phyloP scores from a whole-genome alignment of 495 filamentous ascomycete species.

The Entonaema liquescens region DNA sequence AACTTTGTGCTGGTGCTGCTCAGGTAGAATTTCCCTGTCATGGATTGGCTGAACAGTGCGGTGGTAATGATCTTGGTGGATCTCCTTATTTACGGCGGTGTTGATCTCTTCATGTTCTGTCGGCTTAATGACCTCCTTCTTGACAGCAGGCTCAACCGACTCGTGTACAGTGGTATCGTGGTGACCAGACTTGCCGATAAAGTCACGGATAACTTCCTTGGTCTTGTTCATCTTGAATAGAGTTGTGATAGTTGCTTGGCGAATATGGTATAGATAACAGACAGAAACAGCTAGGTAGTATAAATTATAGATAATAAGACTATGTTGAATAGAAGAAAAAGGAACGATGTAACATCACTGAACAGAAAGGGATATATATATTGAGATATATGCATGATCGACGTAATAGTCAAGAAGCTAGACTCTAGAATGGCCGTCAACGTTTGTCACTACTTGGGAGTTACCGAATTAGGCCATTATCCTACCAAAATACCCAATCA shows the following conservation, averaged over 20 bases:
- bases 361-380: constrained; percentile 18
- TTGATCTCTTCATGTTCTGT: constrained; percentile 62
- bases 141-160: constrained; percentile 66
- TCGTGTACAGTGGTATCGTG: constrained; percentile 71
- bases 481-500: constrained; percentile 8
- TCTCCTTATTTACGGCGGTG: constrained; percentile 68
- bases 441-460: not conserved
- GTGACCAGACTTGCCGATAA: constrained; percentile 64
- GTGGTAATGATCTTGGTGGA: constrained; percentile 68
- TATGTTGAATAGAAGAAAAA: not conserved
- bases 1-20: constrained; percentile 59
- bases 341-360: not conserved
- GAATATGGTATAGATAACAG: constrained; percentile 8
- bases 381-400: constrained; percentile 19
- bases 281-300: not conserved
- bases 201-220: constrained; percentile 61
- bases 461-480: constrained; percentile 13
- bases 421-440: not conserved
- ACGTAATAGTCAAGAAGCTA: constrained; percentile 22
- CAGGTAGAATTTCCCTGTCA: constrained; percentile 56
- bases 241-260: constrained; percentile 17
- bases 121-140: constrained; percentile 62
- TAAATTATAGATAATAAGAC: not conserved
- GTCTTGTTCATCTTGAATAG: constrained; percentile 62
- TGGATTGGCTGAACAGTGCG: constrained; percentile 62